Conservation (phyloP, 495 filamentous ascomycete species). For the Penicillium parvum region DNA sequence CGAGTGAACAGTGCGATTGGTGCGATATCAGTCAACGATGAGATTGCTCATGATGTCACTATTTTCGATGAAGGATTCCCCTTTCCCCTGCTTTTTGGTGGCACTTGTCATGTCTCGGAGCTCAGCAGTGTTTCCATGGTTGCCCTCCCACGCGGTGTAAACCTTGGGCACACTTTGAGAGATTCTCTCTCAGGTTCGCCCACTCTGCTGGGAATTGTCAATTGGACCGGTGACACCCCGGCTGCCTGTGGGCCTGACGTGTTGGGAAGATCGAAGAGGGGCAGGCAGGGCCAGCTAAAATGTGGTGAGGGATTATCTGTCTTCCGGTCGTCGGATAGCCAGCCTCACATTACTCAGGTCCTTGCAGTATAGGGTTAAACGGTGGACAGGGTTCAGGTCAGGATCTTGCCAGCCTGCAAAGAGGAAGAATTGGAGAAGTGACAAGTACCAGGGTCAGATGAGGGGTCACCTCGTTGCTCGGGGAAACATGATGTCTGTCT, state of each 20-base stretch:
- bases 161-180: too few relatives aligned
- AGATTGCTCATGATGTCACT: slow-evolving; percentile 12
- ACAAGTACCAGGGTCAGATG: slow-evolving; percentile 2
- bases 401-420: not conserved
- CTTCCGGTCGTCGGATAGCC: too few relatives aligned
- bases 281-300: not conserved
- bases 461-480: slow-evolving; percentile 3
- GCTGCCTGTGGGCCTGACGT: not conserved
- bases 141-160: not conserved
- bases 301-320: not conserved
- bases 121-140: not conserved
- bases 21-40: slow-evolving; percentile 7
- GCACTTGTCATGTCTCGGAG: slow-evolving; percentile 5
- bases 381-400: not conserved
- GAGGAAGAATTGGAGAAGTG: not conserved
- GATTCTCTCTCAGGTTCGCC: not conserved
- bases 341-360: too few relatives aligned
- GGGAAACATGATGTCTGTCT: slow-evolving; percentile 5
- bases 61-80: not conserved
- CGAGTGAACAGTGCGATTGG: slow-evolving; percentile 6
- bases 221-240: slow-evolving; percentile 2
- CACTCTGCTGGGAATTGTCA: slow-evolving; percentile 1
- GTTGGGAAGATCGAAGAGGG: too few relatives aligned
- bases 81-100: not conserved
- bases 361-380: slow-evolving; percentile 2